Conservation (phyloP, 306 rosid genomes). For the Prunus armeniaca region DNA sequence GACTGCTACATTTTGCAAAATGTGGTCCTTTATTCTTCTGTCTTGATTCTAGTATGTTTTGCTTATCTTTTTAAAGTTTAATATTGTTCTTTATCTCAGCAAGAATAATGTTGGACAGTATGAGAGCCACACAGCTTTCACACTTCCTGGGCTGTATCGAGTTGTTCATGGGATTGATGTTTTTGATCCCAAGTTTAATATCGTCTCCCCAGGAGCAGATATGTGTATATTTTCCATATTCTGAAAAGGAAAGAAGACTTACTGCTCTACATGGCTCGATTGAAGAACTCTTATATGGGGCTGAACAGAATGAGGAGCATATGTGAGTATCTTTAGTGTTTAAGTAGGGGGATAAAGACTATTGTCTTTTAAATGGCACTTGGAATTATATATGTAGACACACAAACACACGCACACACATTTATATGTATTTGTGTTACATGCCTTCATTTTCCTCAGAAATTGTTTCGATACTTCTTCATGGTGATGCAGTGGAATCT, state of each 20-base stretch:
- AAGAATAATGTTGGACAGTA: slow-evolving; percentile 90
- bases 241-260: slow-evolving; percentile 71
- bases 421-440: neutral
- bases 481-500: slow-evolving; percentile 10
- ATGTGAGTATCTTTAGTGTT: slow-evolving; percentile 48
- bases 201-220: slow-evolving; percentile 97
- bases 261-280: slow-evolving; percentile 78
- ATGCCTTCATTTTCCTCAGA: neutral
- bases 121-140: slow-evolving; percentile 90
- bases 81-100: slow-evolving; percentile 46
- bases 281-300: slow-evolving; percentile 61
- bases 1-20: neutral
- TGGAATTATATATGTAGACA: neutral
- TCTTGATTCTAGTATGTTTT: neutral
- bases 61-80: neutral
- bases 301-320: slow-evolving; percentile 63
- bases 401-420: no score
- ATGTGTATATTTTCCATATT: slow-evolving; percentile 79
- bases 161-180: slow-evolving; percentile 98
- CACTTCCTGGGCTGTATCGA: slow-evolving; percentile 92
- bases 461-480: neutral
- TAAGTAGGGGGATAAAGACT: neutral
- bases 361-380: neutral
- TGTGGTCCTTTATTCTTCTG: neutral
- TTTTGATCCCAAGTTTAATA: slow-evolving; percentile 96